These are phyloP conservation scores for Neofusicoccum cordaticola DNA, from an alignment of 2,329 filamentous ascomycete genomes.

Conservation along the genomic window DNA sequence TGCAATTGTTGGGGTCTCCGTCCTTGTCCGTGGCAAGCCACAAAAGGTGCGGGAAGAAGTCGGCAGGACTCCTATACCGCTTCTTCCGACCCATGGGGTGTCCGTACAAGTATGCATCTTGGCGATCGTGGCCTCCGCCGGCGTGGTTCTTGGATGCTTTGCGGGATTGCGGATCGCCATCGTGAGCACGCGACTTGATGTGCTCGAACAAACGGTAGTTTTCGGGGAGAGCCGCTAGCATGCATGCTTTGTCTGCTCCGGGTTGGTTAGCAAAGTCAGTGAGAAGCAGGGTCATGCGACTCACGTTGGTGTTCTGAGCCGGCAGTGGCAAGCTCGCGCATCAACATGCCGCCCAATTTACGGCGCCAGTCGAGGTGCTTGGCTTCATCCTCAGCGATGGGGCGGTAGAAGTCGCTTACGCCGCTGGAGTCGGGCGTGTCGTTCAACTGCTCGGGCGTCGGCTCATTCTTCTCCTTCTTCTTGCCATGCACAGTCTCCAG, in stretches of 20 bases:
- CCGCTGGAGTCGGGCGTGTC: constrained; percentile 52
- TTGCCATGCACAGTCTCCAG: constrained; percentile 47
- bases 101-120: constrained; percentile 61
- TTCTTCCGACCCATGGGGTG: constrained; percentile 57
- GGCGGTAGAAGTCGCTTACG: constrained; percentile 54
- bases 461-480: constrained; percentile 51
- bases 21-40: constrained; percentile 55
- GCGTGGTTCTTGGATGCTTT: constrained; percentile 51
- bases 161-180: constrained; percentile 38
- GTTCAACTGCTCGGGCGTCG: constrained; percentile 52
- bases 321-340: constrained; percentile 47
- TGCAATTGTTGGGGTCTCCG: constrained; percentile 55
- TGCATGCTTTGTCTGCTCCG: constrained; percentile 38
- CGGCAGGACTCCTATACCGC: constrained; percentile 56
- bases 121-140: constrained; percentile 51
- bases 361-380: constrained; percentile 58
- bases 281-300: not conserved
- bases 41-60: constrained; percentile 60
- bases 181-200: constrained; percentile 49
- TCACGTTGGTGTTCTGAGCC: constrained; percentile 33
- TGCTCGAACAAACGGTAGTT: constrained; percentile 59
- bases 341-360: constrained; percentile 59
- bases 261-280: not conserved
- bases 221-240: constrained; percentile 54
- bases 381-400: constrained; percentile 48